Base-by-base conservation (phyloP, 352 stramenopile species). In the Phytophthora pluvialis region DNA sequence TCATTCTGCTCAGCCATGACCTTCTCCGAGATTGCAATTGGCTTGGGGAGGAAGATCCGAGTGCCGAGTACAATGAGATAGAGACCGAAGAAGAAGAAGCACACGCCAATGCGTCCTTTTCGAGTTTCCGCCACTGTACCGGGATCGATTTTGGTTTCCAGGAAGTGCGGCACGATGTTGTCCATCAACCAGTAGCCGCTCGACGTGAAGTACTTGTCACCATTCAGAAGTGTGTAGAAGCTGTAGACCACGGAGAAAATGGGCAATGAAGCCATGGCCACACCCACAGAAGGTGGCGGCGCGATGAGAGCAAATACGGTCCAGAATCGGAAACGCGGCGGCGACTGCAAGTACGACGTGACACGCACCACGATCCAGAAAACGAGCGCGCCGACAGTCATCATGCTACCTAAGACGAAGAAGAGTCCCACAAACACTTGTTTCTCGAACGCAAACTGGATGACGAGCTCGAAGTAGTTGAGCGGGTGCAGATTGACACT, bases 381-480 rank as follows among this genome's bases (percentile, higher is more conserved):
- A 1, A 97, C 48, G 15, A 95, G 81, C 12, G 86, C 82, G 9
- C 90, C 78, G 3, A 78, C 62, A 0, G 97, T 81, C 57, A 97
- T 95, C 43, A 91, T 73, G 38, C 88, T 47, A 12, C 97, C 97
- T 21, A 99, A 86, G 8, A 97, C 83, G 48, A 93, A 79, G 64
- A 99, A 99, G 9, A 99, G 77, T 1, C 95, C 71, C 26, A 98
- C 80, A 49, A 98, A 99, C 8, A 99, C 91, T 46, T 91, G 77
- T 16, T 81, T 80, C 56, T 96, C 88, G 60, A 99, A 99, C 0
- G 95, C 95, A 73, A 99, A 99, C 66, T 98, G 91, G 26, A 99
- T 97, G 35, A 99, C 86, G 3, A 99, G 83, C 36, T 97, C 83
- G 65, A 98, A 90, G 77, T 98, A 99, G 68, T 89, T 86, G n/a